A percentile compares a stretch with the other conserved stretches of the same genome.
Conservation (phyloP, 495 filamentous ascomycete genomes). For the Amphirosellinia nigrospora region DNA sequence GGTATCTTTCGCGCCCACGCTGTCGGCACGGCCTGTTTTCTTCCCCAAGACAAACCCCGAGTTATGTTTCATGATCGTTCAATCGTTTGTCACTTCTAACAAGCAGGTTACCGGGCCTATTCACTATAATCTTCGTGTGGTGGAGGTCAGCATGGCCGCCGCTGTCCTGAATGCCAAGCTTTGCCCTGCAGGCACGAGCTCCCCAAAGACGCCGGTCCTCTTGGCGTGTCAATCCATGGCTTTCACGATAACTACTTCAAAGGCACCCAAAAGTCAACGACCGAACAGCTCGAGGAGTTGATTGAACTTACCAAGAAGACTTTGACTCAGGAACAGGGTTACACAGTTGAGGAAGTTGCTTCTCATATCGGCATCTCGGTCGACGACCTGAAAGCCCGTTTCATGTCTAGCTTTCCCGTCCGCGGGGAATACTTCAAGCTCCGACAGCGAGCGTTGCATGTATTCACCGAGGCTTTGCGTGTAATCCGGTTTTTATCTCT, state of each 20-base stretch:
- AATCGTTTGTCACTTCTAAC: constrained; percentile 90
- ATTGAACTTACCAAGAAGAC: constrained; percentile 66
- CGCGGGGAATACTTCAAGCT: constrained; percentile 88
- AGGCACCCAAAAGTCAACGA: constrained; percentile 54
- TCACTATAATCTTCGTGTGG: constrained; percentile 95
- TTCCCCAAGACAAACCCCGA: constrained; percentile 85
- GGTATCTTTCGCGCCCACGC: constrained; percentile 85
- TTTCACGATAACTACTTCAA: constrained; percentile 83
- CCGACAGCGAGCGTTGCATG: constrained; percentile 84
- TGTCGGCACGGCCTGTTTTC: constrained; percentile 75
- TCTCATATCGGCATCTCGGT: constrained; percentile 70
- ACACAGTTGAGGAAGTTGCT: constrained; percentile 88
- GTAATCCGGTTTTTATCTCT: constrained; percentile 82
- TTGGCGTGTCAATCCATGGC: constrained; percentile 82
- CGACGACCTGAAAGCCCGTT: constrained; percentile 71
- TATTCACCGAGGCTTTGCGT: constrained; percentile 85
- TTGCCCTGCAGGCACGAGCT: constrained; percentile 67
- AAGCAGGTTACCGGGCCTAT: constrained; percentile 92
- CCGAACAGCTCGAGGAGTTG: constrained; percentile 72
- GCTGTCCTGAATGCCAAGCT: constrained; percentile 61
- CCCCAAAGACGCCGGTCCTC: constrained; percentile 78
- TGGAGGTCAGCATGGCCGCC: constrained; percentile 91
- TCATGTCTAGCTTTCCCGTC: constrained; percentile 84
- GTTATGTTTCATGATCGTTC: constrained; percentile 89
- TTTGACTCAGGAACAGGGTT: constrained; percentile 77